phyloP scores from a whole-genome alignment of 805 yeast species.

The Candida maris region DNA sequence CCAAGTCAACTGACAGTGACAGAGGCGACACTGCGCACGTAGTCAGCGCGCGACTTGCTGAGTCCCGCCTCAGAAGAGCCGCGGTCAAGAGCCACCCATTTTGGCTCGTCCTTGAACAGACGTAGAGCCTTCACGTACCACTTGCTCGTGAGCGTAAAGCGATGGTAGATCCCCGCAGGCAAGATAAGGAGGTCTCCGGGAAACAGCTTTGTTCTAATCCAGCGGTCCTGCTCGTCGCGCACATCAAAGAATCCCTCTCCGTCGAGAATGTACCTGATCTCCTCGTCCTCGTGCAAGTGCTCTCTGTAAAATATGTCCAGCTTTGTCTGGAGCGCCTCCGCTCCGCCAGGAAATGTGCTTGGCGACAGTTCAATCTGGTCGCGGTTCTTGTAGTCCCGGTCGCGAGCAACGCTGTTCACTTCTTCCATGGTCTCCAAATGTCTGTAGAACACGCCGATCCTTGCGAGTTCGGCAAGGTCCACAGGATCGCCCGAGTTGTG shows the following conservation, averaged over 20 bases:
- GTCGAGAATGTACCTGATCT: conserved; percentile 81
- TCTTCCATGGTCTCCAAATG: conserved; percentile 46
- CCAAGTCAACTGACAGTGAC: too few species aligned
- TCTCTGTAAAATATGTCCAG: conserved; percentile 71
- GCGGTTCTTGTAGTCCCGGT: conserved; percentile 74
- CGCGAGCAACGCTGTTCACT: conserved; percentile 63
- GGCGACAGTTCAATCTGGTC: conserved; percentile 65
- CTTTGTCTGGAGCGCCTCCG: conserved; percentile 56
- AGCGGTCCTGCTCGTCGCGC: conserved; percentile 51
- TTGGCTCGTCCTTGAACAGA: conserved; percentile 90
- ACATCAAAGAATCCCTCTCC: conserved; percentile 94
- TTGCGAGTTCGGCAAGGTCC: conserved; percentile 42
- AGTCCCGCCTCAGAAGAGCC: conserved; percentile 35
- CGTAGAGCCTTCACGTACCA: conserved; percentile 74
- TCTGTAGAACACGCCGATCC: conserved; percentile 68
- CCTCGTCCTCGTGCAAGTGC: conserved; percentile 96
- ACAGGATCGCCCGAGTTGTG: conserved; percentile 71
- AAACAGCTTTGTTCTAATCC: conserved; percentile 72
- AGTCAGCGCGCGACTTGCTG: conserved; percentile 43
- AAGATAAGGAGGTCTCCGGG: conserved; percentile 66
- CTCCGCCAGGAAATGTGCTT: conserved; percentile 59
- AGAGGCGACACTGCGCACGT: conserved; percentile 32
- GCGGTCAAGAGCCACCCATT: conserved; percentile 85
- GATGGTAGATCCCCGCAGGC: conserved; percentile 93
- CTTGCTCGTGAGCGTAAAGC: conserved; percentile 71